Evolutionary conservation across 2,329 filamentous ascomycete species (phyloP).

Genomic region (Cercospora janseana): DNA sequence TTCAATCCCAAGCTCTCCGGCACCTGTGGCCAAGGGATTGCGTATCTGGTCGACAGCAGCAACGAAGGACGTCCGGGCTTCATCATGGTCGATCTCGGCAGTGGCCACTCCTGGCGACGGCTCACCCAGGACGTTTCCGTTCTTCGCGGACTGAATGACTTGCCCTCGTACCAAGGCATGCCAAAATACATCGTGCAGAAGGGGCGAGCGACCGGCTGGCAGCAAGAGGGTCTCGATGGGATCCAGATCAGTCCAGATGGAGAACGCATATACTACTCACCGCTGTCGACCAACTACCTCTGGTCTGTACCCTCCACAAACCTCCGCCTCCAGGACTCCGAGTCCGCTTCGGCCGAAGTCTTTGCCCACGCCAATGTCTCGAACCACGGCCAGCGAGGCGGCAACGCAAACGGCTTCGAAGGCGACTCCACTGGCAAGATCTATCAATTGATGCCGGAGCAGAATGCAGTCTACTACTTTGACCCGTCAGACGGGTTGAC

Average conservation of each 20-base stretch:
- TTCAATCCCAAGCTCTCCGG: slow-evolving; percentile 42
- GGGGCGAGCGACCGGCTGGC: slow-evolving; percentile 33
- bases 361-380: slow-evolving; percentile 48
- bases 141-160: slow-evolving; percentile 33
- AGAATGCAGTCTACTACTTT: slow-evolving; percentile 49
- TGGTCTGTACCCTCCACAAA: slow-evolving; percentile 36
- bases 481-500: slow-evolving; percentile 42
- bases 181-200: slow-evolving; percentile 34
- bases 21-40: slow-evolving; percentile 43
- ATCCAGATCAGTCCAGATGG: slow-evolving; percentile 39
- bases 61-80: slow-evolving; percentile 49
- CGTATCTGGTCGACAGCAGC: slow-evolving; percentile 48
- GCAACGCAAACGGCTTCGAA: slow-evolving; percentile 49
- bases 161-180: slow-evolving; percentile 36
- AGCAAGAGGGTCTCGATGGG: slow-evolving; percentile 41
- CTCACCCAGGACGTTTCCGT: slow-evolving; percentile 38
- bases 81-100: slow-evolving; percentile 48
- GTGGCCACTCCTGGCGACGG: slow-evolving; percentile 44
- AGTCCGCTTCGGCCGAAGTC: slow-evolving; percentile 40
- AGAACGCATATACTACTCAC: slow-evolving; percentile 46
- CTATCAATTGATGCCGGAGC: slow-evolving; percentile 49
- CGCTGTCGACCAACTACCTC: slow-evolving; percentile 42
- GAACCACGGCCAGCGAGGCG: slow-evolving; percentile 47
- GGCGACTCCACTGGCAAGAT: slow-evolving; percentile 46
- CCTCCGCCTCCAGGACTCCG: slow-evolving; percentile 34